Evolutionary conservation across 2,329 filamentous ascomycete genomes (phyloP), one percentile per base, ranked within the genome.

Genomic region (Curvularia sp.): DNA sequence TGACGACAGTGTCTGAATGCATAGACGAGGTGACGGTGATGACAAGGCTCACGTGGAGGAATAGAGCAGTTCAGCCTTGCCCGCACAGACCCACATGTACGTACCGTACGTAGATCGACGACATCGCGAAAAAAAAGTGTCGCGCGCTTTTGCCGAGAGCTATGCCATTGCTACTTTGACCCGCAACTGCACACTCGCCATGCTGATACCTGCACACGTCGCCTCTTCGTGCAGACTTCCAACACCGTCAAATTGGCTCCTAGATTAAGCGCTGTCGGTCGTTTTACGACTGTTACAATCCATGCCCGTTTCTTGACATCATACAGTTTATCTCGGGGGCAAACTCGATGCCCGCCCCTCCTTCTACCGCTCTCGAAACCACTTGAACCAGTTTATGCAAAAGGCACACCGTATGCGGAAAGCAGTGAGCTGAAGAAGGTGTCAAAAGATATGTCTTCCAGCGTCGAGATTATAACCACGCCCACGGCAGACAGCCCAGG

Each of bases 401-500:
- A 39, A 21, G 15, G 27, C 15, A 46, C 21, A 47, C 9, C 48
- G 10, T 27, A 18, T 4, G 47, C 27, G 21, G 41, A 53, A 19
- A 43, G 15, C 15, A 34, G 23, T 15, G 23, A n/a, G 6, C 30
- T 28, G 9, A 39, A 28, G 13, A 39, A 36, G 10, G 27, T n/a
- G 2, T 39, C 34, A 15, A 39, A 15, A 28, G 56, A 41, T 47
- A 97, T 97, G 93, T 84, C 88, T 67, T 89, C 84, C 73, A 87
- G 82, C 69, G 82, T 93, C 55, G 89, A 96, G 75, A 80, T 98
- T 68, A 77, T 94, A 61, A 90, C 89, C 18, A 90, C 90, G 58
- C 94, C 94, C 13, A 95, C 94, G 65, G 89, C 89, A 58, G 95
- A 99, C 78, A 97, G 93, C 19, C 86, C 89, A 1, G 94, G 94